phyloP scores from a whole-genome alignment of 176 grass and related monocot species.

The Puya raimondii region DNA sequence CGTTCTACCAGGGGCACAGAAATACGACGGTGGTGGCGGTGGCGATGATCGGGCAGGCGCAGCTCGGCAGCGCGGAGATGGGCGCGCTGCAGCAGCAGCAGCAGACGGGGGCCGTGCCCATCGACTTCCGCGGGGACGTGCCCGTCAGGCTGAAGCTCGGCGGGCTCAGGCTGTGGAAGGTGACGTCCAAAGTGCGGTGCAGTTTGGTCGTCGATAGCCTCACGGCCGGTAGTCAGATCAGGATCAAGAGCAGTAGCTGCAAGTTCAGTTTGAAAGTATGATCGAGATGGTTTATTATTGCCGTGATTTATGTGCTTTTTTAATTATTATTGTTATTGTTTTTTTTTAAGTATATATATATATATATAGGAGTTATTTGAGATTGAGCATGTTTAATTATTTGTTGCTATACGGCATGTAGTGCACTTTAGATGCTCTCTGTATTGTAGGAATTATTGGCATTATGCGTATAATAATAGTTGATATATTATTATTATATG shows the following conservation, averaged over 20 bases:
- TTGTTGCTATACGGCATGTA: no score
- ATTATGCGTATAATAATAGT: no score
- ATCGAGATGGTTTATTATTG: not conserved
- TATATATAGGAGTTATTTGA: slow-evolving; percentile 1
- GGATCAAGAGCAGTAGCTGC: slow-evolving; percentile 88
- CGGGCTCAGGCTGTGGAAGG: slow-evolving; percentile 40
- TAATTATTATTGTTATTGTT: not conserved
- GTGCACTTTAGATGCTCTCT: no score
- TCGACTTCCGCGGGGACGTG: slow-evolving; percentile 63
- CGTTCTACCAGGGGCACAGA: slow-evolving; percentile 69
- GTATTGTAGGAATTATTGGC: no score
- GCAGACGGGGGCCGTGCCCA: slow-evolving; percentile 40
- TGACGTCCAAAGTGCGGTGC: slow-evolving; percentile 56
- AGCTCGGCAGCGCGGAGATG: slow-evolving; percentile 37
- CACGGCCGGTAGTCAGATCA: slow-evolving; percentile 51
- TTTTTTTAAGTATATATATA: no score
- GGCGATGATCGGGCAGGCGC: slow-evolving; percentile 38
- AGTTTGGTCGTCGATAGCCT: slow-evolving; percentile 74
- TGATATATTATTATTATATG: no score
- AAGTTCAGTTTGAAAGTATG: slow-evolving; percentile 71
- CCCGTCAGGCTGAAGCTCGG: slow-evolving; percentile 60
- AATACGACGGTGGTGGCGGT: slow-evolving; percentile 64
- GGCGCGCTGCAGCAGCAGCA: slow-evolving; percentile 42
- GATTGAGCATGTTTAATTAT: not conserved
- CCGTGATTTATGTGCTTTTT: slow-evolving; percentile 9